Evolutionary conservation across 345 rosid species (phyloP), one percentile per base, ranked within the genome.

Genomic region (Triadica sebifera): DNA sequence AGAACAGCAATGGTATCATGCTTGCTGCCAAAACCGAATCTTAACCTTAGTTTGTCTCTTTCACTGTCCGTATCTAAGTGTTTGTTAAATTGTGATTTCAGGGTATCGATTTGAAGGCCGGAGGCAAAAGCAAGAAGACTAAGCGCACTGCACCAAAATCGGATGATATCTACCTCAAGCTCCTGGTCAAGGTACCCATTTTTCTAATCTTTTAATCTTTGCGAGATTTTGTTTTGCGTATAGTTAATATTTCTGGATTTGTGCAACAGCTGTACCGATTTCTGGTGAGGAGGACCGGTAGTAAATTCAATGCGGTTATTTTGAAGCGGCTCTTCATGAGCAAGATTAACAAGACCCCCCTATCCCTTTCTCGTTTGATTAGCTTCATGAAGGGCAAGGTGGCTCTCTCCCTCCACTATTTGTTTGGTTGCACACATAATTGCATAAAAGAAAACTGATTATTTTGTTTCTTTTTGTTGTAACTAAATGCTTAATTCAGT

Each of bases 91-190:
- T 77, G 24, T 61, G 24, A 22, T 75, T 70, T 3, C 87, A 96
- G 99, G 99, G 99, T 61, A 90, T 96, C 80, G 99, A 96, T 87
- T 74, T 96, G 86, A 78, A 86, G 65, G 99, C 99, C 15, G 99
- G 98, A 81, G 98, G 99, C 69, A 96, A 96, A 93, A 90, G 91
- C 80, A 96, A 96, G 90, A 91, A 91, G 86, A 85, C 99, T 53
- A 90, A 83, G 80, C 81, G 99, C 67, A 96, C 91, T 0, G 97
- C 94, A 0, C 96, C 98, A 0, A 93, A 90, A 72, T 96, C 98
- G 17, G 89, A 93, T 46, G 98, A 93, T 88, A 86, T 96, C 83
- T 96, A 96, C 74, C 98, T 96, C 63, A 93, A 93, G 86, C 97
- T 96, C 37, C 84, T 83, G 79, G 98, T 96, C 75, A 96, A 96